Conservation (phyloP, 768 basidiomycete species). For the Mrakia hoshinonis region DNA sequence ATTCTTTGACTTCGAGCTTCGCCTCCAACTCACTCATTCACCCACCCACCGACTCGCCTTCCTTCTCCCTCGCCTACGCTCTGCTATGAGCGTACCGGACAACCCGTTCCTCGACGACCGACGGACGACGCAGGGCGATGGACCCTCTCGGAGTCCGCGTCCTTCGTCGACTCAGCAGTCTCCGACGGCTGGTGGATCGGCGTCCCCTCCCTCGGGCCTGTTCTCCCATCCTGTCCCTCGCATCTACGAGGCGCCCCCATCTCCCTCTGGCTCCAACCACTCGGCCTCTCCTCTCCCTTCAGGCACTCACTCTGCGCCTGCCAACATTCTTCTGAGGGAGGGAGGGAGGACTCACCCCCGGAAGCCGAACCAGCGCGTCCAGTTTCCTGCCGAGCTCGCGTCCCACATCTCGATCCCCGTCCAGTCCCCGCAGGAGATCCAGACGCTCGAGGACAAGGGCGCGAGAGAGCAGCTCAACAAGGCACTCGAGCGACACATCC, state of each 20-base stretch:
- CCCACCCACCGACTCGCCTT: background rate
- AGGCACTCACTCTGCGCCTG: background rate
- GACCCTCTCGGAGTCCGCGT: background rate
- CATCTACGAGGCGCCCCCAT: background rate
- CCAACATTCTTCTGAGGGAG: constrained; percentile 1
- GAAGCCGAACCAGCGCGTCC: constrained; percentile 18
- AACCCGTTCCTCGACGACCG: constrained; percentile 11
- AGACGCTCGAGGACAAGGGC: constrained; percentile 25
- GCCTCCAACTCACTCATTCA: background rate
- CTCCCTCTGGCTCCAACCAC: background rate
- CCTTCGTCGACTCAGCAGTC: background rate
- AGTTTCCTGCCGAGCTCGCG: constrained; percentile 23
- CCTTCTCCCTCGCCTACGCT: background rate
- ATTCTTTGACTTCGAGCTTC: background rate
- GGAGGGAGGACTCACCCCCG: background rate
- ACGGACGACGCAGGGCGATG: background rate
- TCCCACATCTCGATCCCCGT: constrained; percentile 11
- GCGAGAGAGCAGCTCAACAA: constrained; percentile 15
- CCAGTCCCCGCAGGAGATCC: background rate
- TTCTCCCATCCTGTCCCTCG: background rate
- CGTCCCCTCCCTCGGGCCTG: background rate
- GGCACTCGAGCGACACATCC: constrained; percentile 19
- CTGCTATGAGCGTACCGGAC: constrained; percentile 13
- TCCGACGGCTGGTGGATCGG: background rate
- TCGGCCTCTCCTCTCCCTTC: background rate